Evolutionary conservation across 2,329 filamentous ascomycete genomes (phyloP), one percentile per base, ranked within the genome.

Genomic region (Hirsutella thompsonii): DNA sequence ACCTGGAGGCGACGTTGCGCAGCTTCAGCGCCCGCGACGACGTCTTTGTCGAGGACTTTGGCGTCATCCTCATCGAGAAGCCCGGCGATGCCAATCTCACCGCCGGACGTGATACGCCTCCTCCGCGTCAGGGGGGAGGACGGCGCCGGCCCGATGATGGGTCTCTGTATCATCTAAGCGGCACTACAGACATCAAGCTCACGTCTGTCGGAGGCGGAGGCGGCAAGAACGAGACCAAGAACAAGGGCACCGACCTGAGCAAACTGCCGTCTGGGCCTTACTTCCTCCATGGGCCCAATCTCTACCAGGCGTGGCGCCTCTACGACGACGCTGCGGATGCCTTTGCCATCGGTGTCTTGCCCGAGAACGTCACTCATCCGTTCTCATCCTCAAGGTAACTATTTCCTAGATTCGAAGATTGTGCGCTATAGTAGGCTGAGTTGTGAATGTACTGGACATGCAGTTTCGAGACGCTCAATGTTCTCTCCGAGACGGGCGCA

Each of bases 271-370:
- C 62, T 1, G 63, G 63, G 0, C 63, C 63, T 3, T 66, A 66
- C 41, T 63, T 66, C 20, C 48, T 66, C 1, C 57, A 63, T 33
- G 63, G 63, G 0, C 61, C 60, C 2, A 63, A 65, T 10, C 47
- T 66, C 1, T 56, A 66, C 29, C 62, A 63, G 36, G 62, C 63
- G 4, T 66, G 62, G 59, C 55, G 55, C 21, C 39, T 66, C n/a
- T 65, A 66, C 29, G 56, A 61, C 9, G 63, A 66, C 38, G 48
- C 53, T 0, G 41, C 58, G 4, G 55, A 55, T 2, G 61, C 62
- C 1, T 66, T 66, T 37, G 51, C 50, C 2, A 51, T 55, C 40
- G 62, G 62, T n/a, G 53, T 64, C 2, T 50, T 64, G 20, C 58
- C 61, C 0, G 57, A 62, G 4, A 47, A 49, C n/a, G 44, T 46